These are phyloP conservation scores for Nemania sp. DNA, from an alignment of 2,329 filamentous ascomycete genomes.

Conservation along the genomic window DNA sequence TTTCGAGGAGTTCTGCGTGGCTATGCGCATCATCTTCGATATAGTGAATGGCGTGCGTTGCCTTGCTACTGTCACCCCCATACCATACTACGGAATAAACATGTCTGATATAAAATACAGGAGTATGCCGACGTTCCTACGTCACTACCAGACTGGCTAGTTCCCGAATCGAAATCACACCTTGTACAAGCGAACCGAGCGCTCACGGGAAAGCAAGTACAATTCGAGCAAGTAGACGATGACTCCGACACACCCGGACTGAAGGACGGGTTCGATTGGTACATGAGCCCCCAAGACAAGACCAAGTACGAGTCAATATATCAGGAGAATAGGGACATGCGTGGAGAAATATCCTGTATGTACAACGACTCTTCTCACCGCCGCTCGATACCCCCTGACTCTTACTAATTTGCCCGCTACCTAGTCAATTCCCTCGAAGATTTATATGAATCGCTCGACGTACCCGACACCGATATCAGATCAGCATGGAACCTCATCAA, in stretches of 20 bases:
- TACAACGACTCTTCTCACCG: background rate
- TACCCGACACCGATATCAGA: constrained; percentile 82
- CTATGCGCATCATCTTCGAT: constrained; percentile 98
- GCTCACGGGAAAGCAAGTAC: constrained; percentile 80
- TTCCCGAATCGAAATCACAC: constrained; percentile 94
- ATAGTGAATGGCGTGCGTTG: constrained; percentile 84
- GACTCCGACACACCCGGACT: constrained; percentile 85
- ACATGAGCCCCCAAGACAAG: constrained; percentile 94
- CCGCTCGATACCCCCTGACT: background rate
- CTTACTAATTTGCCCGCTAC: constrained; percentile 8
- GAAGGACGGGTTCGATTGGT: constrained; percentile 99
- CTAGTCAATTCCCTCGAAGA: constrained; percentile 81
- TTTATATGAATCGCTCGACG: constrained; percentile 84
- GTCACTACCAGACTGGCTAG: constrained; percentile 91
- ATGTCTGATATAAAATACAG: constrained; percentile 58
- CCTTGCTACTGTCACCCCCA: background rate
- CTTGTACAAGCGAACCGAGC: constrained; percentile 86
- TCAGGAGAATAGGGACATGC: constrained; percentile 86
- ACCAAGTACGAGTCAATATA: constrained; percentile 98
- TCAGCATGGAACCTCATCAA: constrained; percentile 98
- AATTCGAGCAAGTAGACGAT: constrained; percentile 87
- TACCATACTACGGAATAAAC: background rate
- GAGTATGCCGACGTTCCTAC: constrained; percentile 91
- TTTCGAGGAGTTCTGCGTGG: constrained; percentile 99
- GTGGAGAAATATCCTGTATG: constrained; percentile 85